These are phyloP conservation scores for Aspergillus baeticus DNA, from an alignment of 495 filamentous ascomycete genomes.

Conservation along the genomic window DNA sequence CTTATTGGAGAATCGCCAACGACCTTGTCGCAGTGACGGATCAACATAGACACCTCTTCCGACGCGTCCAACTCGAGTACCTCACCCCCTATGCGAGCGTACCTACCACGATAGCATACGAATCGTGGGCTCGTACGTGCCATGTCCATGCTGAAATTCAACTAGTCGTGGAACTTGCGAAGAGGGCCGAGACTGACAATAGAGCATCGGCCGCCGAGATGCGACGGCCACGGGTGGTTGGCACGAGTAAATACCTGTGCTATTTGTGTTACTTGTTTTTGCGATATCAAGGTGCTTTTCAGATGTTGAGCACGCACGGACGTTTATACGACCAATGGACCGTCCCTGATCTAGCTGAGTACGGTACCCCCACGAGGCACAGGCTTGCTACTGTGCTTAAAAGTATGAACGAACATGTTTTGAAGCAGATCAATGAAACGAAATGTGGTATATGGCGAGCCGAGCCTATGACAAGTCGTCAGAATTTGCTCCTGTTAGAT, in stretches of 20 bases:
- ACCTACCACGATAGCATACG: constrained; percentile 4
- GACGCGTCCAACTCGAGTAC: not conserved
- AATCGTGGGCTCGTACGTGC: constrained; percentile 5
- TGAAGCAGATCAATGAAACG: constrained; percentile 1
- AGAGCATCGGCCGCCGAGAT: not conserved
- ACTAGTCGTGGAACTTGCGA: constrained; percentile 8
- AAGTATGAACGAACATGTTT: constrained; percentile 2
- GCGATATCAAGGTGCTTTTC: constrained; percentile 5
- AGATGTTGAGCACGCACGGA: constrained; percentile 1
- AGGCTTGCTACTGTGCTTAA: constrained; percentile 5
- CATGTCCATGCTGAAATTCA: constrained; percentile 12
- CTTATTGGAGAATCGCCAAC: constrained; percentile 10
- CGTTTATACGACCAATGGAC: constrained; percentile 11
- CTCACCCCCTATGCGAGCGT: constrained; percentile 3
- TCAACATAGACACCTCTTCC: not conserved
- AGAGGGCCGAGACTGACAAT: not conserved
- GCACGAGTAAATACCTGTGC: constrained; percentile 11
- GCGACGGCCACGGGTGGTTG: constrained; percentile 4
- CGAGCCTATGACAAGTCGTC: constrained; percentile 7
- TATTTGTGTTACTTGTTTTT: constrained; percentile 11
- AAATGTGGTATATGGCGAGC: constrained; percentile 1
- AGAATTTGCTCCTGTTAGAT: constrained; percentile 3
- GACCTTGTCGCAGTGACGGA: not conserved
- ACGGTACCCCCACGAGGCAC: not conserved
- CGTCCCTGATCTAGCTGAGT: constrained; percentile 10